A percentile compares a stretch with the other conserved stretches of the same genome.
These are phyloP conservation scores for Anthostomella pinea DNA, from an alignment of 2,329 filamentous ascomycete species.

Conservation along the genomic window DNA sequence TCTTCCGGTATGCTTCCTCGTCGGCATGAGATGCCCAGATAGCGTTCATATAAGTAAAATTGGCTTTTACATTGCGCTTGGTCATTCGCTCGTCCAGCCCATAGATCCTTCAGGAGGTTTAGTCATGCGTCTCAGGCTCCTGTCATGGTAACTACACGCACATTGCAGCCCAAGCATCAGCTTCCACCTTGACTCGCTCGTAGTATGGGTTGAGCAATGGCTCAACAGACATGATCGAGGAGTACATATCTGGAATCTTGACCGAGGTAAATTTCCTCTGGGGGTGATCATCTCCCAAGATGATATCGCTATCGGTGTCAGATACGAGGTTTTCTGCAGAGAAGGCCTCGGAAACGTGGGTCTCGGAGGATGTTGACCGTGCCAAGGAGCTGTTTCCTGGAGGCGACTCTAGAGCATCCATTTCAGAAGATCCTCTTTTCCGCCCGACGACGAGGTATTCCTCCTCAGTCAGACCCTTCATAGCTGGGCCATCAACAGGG, in stretches of 20 bases:
- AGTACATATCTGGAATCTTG: slow-evolving; percentile 28
- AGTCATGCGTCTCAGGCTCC: too few relatives aligned
- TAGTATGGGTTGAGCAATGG: slow-evolving; percentile 25
- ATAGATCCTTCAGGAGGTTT: slow-evolving; percentile 18
- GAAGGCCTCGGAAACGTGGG: slow-evolving; percentile 3
- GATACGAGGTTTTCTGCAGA: slow-evolving; percentile 1
- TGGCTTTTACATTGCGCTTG: slow-evolving; percentile 12
- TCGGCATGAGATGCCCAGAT: slow-evolving; percentile 24
- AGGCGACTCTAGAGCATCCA: slow-evolving; percentile 2
- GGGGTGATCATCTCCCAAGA: slow-evolving; percentile 3
- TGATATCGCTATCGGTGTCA: neutral
- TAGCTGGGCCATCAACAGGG: slow-evolving; percentile 3
- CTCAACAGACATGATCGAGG: slow-evolving; percentile 26
- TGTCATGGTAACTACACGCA: too few relatives aligned
- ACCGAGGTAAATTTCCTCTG: slow-evolving; percentile 1
- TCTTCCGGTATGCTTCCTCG: slow-evolving; percentile 20
- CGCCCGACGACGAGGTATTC: neutral
- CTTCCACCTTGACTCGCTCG: slow-evolving; percentile 19
- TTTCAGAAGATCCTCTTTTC: slow-evolving; percentile 4
- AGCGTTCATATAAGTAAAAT: slow-evolving; percentile 29
- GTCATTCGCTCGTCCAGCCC: slow-evolving; percentile 15
- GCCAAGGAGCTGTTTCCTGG: slow-evolving; percentile 1
- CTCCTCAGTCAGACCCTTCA: neutral
- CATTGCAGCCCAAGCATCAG: slow-evolving; percentile 25
- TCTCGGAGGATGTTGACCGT: slow-evolving; percentile 1